These are phyloP conservation scores for Boletus huronensis DNA, from an alignment of 768 basidiomycete genomes.

Conservation along the genomic window DNA sequence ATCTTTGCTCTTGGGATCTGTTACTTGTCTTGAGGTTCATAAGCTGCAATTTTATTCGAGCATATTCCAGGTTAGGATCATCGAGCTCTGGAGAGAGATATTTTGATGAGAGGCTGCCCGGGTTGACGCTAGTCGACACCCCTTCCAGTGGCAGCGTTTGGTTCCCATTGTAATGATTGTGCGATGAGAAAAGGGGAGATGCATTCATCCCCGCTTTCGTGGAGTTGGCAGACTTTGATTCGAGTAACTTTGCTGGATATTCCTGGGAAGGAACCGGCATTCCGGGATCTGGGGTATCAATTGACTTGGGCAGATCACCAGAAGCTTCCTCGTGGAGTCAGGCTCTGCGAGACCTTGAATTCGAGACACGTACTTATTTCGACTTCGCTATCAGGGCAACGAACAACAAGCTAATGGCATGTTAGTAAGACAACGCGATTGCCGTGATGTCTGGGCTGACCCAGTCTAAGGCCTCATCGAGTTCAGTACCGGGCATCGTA, in stretches of 20 bases:
- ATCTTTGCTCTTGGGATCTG: slow-evolving; percentile 22
- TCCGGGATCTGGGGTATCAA: not conserved
- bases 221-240: not conserved
- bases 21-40: slow-evolving; percentile 41
- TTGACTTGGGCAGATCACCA: slow-evolving; percentile 10
- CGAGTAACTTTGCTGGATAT: not conserved
- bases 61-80: slow-evolving; percentile 62
- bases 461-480: slow-evolving; percentile 94
- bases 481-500: slow-evolving; percentile 58
- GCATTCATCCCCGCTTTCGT: slow-evolving; percentile 40
- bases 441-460: slow-evolving; percentile 40
- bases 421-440: slow-evolving; percentile 6
- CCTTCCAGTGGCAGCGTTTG: slow-evolving; percentile 1
- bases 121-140: slow-evolving; percentile 4
- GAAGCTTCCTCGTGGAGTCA: slow-evolving; percentile 15
- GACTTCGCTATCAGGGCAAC: slow-evolving; percentile 61
- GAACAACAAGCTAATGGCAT: slow-evolving; percentile 53
- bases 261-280: slow-evolving; percentile 2
- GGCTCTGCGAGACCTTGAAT: not conserved
- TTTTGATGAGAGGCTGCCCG: slow-evolving; percentile 24
- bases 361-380: slow-evolving; percentile 29
- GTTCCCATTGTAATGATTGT: not conserved
- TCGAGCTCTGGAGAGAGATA: slow-evolving; percentile 38
- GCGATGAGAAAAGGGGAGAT: slow-evolving; percentile 37
- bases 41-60: slow-evolving; percentile 56